Conservation (phyloP, 2,329 filamentous ascomycete genomes). For the Pseudogymnoascus sp. region DNA sequence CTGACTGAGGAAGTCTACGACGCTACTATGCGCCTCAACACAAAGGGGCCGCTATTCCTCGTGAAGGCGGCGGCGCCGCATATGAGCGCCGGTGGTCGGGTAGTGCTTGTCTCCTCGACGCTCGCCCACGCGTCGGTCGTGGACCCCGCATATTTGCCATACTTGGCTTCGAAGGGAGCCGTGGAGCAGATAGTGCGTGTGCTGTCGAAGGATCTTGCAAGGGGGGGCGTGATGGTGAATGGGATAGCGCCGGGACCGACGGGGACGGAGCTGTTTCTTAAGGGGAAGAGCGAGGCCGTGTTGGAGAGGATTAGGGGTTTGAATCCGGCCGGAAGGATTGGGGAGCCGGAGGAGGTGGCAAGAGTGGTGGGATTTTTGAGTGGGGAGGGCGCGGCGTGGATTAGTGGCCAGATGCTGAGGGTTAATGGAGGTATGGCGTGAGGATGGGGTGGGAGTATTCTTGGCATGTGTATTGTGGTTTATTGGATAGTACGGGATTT, state of each 20-base stretch:
- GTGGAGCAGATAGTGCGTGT: conserved; percentile 45
- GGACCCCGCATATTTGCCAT: conserved; percentile 36
- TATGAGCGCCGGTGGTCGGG: conserved; percentile 39
- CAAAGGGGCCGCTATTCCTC: conserved; percentile 50
- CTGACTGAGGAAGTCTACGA: conserved; percentile 46
- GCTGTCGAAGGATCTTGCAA: conserved; percentile 42
- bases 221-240: conserved; percentile 42
- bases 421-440: conserved; percentile 32
- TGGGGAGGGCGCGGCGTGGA: conserved; percentile 28
- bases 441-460: not conserved
- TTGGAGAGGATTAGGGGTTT: conserved; percentile 32
- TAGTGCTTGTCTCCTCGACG: conserved; percentile 45
- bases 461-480: not conserved
- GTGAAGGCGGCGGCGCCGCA: conserved; percentile 42
- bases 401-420: conserved; percentile 35
- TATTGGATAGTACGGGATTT: not conserved
- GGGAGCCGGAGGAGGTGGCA: conserved; percentile 40
- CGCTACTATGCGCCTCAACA: conserved; percentile 41
- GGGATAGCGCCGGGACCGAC: conserved; percentile 44
- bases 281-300: conserved; percentile 33
- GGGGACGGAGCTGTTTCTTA: conserved; percentile 41
- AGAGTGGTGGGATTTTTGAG: conserved; percentile 35
- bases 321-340: conserved; percentile 38
- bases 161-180: conserved; percentile 42
- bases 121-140: conserved; percentile 31